phyloP scores from a whole-genome alignment of 2,329 filamentous ascomycete genomes.

The Diaporthe longicolla region DNA sequence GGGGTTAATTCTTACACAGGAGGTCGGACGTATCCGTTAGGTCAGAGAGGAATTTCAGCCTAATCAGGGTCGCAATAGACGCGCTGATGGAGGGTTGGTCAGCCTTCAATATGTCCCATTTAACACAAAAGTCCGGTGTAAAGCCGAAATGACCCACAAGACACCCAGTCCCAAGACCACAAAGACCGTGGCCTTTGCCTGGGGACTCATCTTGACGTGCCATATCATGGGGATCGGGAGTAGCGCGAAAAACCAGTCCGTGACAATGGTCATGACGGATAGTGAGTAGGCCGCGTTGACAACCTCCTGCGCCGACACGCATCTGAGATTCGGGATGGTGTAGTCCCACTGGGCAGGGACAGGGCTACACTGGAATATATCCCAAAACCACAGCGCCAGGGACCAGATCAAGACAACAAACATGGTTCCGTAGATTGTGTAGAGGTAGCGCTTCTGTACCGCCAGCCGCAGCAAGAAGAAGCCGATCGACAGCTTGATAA shows the following conservation, averaged over 20 bases:
- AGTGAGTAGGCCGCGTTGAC: slow-evolving; percentile 65
- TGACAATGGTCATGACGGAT: slow-evolving; percentile 65
- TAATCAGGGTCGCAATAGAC: slow-evolving; percentile 67
- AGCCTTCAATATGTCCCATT: not conserved
- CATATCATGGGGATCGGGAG: slow-evolving; percentile 69
- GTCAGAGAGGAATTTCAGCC: slow-evolving; percentile 63
- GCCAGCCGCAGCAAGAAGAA: slow-evolving; percentile 66
- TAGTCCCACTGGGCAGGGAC: slow-evolving; percentile 68
- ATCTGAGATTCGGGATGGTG: slow-evolving; percentile 58
- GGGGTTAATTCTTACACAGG: slow-evolving; percentile 57
- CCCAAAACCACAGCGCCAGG: slow-evolving; percentile 65
- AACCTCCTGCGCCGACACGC: slow-evolving; percentile 60
- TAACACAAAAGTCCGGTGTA: no score
- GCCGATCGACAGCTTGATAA: slow-evolving; percentile 69
- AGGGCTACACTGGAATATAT: slow-evolving; percentile 66
- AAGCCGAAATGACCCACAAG: slow-evolving; percentile 56
- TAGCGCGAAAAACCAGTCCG: slow-evolving; percentile 69
- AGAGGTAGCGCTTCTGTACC: slow-evolving; percentile 61
- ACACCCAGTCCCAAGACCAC: slow-evolving; percentile 64
- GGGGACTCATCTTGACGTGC: slow-evolving; percentile 66
- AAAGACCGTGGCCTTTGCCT: slow-evolving; percentile 66
- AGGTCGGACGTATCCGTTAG: slow-evolving; percentile 62
- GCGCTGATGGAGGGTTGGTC: slow-evolving; percentile 53
- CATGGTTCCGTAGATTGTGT: slow-evolving; percentile 62
- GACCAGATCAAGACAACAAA: slow-evolving; percentile 63